Base-by-base conservation (phyloP, 495 filamentous ascomycete species). In the Talaromyces nanjingensis region DNA sequence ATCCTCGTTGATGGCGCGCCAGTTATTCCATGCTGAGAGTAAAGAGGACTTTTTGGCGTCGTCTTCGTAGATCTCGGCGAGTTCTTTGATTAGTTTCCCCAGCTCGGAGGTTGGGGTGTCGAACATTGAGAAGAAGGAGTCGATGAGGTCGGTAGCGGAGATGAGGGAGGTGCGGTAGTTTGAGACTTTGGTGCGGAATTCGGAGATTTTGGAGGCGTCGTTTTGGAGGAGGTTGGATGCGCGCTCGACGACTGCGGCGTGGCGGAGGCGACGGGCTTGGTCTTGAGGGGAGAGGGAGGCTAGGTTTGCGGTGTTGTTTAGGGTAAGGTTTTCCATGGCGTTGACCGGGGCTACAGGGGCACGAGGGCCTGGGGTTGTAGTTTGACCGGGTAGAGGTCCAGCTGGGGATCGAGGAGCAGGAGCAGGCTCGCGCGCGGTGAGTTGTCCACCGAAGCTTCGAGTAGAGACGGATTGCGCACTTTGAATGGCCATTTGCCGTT, bases 1-100 rank as follows among this genome's bases (percentile, higher is more conserved):
- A 74, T 98, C 93, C 74, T 97, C 94, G 67, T 96, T 93, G 69
- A 93, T 91, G 9, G 91, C 92, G 14, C 89, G 91, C 91, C 94
- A 96, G 74, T 97, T 90, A 65, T 89, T 90, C 93, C 92, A 98
- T 4, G 92, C 87, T 66, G 85, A 89, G 2, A 90, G 83, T 1
- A 99, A 81, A 3, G 76, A 80, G 9, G 85, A 86, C 12, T 82
- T 84, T 70, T 96, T 97, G 11, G 68, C 69, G 49, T 87, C 82
- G 57, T 93, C 88, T 66, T 98, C 92, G 68, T 92, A 99, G 22
- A 98, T 88, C 4, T 98, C 96, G 20, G 92, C 91, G 4, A 97
- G 86, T 68, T 98, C 96, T 55, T 92, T 91, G 67, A 98, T 84
- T 0, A 98, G 82, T 47, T 92, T 97, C 8, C 93, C 92, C 0